Conservation (phyloP, 2,329 filamentous ascomycete genomes). For the Ophiostoma sp. region DNA sequence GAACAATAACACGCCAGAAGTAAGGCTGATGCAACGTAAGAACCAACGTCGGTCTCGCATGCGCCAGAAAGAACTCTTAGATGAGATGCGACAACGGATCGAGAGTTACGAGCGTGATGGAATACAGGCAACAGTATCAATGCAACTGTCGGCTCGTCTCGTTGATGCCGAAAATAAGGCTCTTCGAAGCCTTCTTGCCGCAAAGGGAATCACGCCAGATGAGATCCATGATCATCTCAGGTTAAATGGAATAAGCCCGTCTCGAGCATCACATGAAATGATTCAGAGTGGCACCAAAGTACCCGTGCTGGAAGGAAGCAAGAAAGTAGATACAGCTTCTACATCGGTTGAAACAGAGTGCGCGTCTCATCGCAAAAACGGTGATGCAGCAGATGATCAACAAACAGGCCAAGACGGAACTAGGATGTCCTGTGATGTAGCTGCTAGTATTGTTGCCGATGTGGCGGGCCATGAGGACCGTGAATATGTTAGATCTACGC, state of each 20-base stretch:
- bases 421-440: not conserved
- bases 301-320: not conserved
- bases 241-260: not conserved
- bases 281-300: not conserved
- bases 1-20: not conserved
- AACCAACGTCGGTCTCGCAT: not conserved
- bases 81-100: not conserved
- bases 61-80: not conserved
- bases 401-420: not conserved
- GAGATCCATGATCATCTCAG: not conserved
- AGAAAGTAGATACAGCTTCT: too few species aligned
- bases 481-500: not conserved
- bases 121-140: not conserved
- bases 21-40: conserved; percentile 1
- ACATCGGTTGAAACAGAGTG: too few species aligned
- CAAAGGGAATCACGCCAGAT: not conserved
- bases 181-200: not conserved
- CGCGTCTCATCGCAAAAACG: not conserved
- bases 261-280: not conserved
- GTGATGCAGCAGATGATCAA: not conserved
- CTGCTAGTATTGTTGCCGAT: not conserved
- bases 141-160: not conserved
- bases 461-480: not conserved
- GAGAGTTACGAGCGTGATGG: not conserved
- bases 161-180: not conserved